Evolutionary conservation across 306 rosid species (phyloP).

Genomic region (Ochetophila trinervis): DNA sequence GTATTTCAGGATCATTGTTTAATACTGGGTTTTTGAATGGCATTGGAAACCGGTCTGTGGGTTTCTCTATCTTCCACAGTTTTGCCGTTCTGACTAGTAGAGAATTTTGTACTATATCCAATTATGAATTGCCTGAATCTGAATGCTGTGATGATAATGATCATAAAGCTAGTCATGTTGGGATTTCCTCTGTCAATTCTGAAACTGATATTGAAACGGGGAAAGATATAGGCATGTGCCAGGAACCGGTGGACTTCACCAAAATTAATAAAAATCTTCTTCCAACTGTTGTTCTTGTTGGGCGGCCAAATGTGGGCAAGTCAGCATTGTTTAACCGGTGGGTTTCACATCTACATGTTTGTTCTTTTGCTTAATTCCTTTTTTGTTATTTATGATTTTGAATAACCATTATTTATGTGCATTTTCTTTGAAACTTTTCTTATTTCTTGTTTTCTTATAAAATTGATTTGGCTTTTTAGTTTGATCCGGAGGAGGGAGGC

Average conservation of each 20-base stretch:
- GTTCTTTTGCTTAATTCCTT: neutral
- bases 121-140: no score
- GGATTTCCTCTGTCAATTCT: no score
- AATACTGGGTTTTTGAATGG: no score
- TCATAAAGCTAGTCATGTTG: no score
- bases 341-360: conserved; percentile 7
- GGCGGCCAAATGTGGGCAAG: conserved; percentile 78
- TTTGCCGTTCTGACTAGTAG: no score
- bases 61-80: no score
- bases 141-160: no score
- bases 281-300: conserved; percentile 58
- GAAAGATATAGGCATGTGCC: conserved; percentile 7
- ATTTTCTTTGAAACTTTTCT: neutral
- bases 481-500: conserved; percentile 89
- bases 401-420: neutral
- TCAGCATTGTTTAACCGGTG: conserved; percentile 73
- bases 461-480: conserved; percentile 20
- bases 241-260: conserved; percentile 52
- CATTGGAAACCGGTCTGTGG: no score
- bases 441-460: neutral
- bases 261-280: conserved; percentile 47
- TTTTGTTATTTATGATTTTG: neutral
- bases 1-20: no score
- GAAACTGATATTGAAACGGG: no score
- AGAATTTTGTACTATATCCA: no score